A percentile compares a stretch with the other conserved stretches of the same genome.
phyloP scores from a whole-genome alignment of 1,139 yeast genomes.

The Magnusiomyces magnusii region DNA sequence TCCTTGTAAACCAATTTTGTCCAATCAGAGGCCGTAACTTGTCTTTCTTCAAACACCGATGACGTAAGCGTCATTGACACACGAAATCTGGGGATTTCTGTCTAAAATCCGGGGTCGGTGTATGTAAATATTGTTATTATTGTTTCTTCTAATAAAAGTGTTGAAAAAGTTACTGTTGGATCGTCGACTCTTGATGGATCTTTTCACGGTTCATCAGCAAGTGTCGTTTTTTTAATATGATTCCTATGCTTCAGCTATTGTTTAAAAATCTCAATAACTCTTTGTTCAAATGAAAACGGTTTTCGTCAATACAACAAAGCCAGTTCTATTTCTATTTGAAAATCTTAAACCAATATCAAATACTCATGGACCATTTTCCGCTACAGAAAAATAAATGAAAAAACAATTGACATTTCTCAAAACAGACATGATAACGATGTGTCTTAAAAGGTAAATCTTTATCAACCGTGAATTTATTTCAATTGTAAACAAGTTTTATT shows the following conservation, averaged over 20 bases:
- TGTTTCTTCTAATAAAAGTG: background rate
- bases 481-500: too few species aligned
- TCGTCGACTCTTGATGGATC: slow-evolving; percentile 22
- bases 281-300: too few species aligned
- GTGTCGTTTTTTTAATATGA: slow-evolving; percentile 27
- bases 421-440: background rate
- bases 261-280: slow-evolving; percentile 1
- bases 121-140: background rate
- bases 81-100: background rate
- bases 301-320: background rate
- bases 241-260: slow-evolving; percentile 19
- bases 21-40: background rate
- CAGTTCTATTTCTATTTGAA: background rate
- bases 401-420: background rate
- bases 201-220: slow-evolving; percentile 32
- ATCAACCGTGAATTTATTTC: background rate
- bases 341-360: background rate
- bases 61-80: background rate
- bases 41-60: background rate
- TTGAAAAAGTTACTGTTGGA: background rate
- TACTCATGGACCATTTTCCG: background rate
- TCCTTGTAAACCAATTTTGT: too few species aligned
- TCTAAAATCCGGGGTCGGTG: background rate
- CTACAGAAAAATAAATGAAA: background rate
- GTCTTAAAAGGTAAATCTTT: background rate